Conservation (phyloP, 441 rosid genomes). For the Euphorbia neoarborescens region DNA sequence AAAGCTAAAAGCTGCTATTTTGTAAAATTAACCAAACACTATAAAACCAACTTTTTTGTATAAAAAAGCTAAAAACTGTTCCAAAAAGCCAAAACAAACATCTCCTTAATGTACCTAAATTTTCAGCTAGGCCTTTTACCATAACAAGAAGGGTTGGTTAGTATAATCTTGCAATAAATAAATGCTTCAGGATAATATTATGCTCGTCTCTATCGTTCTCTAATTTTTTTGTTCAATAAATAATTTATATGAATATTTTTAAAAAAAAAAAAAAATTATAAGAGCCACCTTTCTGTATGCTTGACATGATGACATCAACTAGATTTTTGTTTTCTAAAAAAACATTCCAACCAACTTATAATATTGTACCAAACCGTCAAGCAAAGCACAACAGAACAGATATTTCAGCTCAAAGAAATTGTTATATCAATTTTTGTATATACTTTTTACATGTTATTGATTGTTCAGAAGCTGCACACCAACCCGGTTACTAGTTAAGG, state of each 20-base stretch:
- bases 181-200: neutral
- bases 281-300: neutral
- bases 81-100: too few relatives aligned
- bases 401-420: neutral
- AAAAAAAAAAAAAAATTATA: too few relatives aligned
- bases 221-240: neutral
- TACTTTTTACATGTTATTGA: conserved; percentile 1
- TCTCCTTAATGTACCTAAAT: neutral
- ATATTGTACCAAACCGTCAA: neutral
- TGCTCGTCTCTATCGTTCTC: neutral
- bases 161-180: neutral
- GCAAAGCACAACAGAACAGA: neutral
- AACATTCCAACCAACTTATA: neutral
- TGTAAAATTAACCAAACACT: too few relatives aligned
- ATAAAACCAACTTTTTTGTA: too few relatives aligned
- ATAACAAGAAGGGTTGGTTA: neutral
- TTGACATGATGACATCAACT: neutral
- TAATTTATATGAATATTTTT: neutral
- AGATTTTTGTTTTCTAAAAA: neutral
- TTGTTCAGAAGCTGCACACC: neutral
- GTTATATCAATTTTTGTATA: neutral
- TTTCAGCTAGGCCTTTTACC: neutral
- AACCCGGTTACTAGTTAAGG: conserved; percentile 21
- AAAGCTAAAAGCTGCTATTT: too few relatives aligned
- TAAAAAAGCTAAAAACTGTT: too few relatives aligned